These are phyloP conservation scores for Leucosporidium scottii DNA, from an alignment of 768 basidiomycete genomes.

Conservation along the genomic window DNA sequence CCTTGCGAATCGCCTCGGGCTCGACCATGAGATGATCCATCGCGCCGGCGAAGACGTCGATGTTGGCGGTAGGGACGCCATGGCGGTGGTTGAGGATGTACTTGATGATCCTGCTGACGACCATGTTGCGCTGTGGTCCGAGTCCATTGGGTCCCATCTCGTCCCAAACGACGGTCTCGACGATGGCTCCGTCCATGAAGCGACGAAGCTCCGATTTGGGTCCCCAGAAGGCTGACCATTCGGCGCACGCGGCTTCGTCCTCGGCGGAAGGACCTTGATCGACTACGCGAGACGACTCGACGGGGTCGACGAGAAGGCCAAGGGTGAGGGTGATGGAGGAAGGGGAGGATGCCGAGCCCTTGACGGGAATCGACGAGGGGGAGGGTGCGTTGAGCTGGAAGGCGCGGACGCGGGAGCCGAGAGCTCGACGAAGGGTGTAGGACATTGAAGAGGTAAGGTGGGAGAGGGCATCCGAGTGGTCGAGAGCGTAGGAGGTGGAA, in stretches of 20 bases:
- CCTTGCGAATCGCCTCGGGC: constrained; percentile 41
- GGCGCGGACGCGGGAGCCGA: constrained; percentile 65
- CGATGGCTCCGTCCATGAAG: constrained; percentile 90
- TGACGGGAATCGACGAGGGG: neutral
- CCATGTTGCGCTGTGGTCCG: constrained; percentile 64
- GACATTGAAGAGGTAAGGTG: constrained; percentile 38
- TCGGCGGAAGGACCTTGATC: constrained; percentile 78
- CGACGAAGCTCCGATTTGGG: constrained; percentile 81
- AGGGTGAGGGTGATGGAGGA: constrained; percentile 51
- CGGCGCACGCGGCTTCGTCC: constrained; percentile 51
- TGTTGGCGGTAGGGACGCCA: constrained; percentile 47
- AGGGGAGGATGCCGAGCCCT: constrained; percentile 41
- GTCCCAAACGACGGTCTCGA: constrained; percentile 96
- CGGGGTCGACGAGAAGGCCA: constrained; percentile 66
- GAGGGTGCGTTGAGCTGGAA: constrained; percentile 48
- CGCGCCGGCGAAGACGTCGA: constrained; percentile 45
- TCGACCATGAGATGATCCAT: constrained; percentile 40
- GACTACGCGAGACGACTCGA: constrained; percentile 72
- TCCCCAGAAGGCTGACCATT: constrained; percentile 85
- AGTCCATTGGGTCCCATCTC: constrained; percentile 13
- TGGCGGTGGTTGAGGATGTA: constrained; percentile 74
- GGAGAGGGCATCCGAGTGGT: constrained; percentile 16
- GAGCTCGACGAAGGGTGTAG: constrained; percentile 51
- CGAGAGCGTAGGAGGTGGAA: constrained; percentile 21
- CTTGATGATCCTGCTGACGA: constrained; percentile 65